Evolutionary conservation across 1,139 yeast genomes (phyloP), one percentile per base, ranked within the genome.

Genomic region (Keqinozyma sinolaborantium): DNA sequence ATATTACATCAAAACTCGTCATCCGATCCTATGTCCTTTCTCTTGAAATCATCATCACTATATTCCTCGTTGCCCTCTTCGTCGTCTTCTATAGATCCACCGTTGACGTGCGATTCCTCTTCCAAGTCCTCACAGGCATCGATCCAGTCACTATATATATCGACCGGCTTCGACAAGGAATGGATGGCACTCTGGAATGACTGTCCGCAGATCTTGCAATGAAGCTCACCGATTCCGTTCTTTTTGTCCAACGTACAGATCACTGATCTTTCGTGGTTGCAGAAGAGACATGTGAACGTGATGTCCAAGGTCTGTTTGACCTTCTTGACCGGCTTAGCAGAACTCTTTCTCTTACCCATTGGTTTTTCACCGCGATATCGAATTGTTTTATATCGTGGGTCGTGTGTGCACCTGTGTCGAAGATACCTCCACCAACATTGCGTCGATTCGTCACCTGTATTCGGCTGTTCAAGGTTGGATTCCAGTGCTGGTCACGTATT

Each of bases 71-170:
- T 74, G n/a, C 41, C 56, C 3, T 41, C 51, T n/a, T 36, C 50
- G 24, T 41, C 48, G 15, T 38, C 46, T 8, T 35, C 42, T 7
- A 23, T 40, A 9, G 23, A 27, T 16, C 39, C 53, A 1, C 53
- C 58, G n/a, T 46, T 49, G 16, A 50, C 56, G 10, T 53, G 63
- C 2, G 64, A 66, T 38, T 83, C 85, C 41, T 79, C 80, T 26
- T 94, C 95, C 39, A 92, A 94, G 32, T 94, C 96, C 51, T 92
- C 98, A 54, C 96, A 92, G 1, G 97, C 98, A 64, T 92, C 98
- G 36, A 88, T 88, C 98, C 98, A 92, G 54, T 90, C 98, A 31
- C 95, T 84, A 55, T 92, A 92, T 15, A 92, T 86, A 57, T 92
- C 98, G 25, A 92, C 90, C 0, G 98, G 96, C 39, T 83, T 90